Evolutionary conservation across 192 early-diverging fungal species (phyloP).

Genomic region (Backusella liffmaniae): DNA sequence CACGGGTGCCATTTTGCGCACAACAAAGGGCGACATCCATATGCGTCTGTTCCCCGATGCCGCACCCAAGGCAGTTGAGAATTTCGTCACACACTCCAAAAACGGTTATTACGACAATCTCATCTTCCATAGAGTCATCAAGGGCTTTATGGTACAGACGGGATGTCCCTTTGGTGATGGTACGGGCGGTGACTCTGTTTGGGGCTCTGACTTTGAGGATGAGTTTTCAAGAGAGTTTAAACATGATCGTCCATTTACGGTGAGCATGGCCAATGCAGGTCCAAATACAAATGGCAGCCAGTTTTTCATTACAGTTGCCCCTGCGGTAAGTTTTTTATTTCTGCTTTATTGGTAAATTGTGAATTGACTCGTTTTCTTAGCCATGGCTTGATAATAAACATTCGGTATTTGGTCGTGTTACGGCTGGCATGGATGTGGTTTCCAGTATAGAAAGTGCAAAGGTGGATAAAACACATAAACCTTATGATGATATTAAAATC

Average conservation of each 20-base stretch:
- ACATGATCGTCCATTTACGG: conserved; percentile 88
- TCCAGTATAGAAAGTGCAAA: conserved; percentile 81
- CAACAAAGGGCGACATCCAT: conserved; percentile 90
- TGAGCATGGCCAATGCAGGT: conserved; percentile 95
- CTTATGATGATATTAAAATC: conserved; percentile 79
- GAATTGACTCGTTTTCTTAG: conserved; percentile 36
- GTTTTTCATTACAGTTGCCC: conserved; percentile 94
- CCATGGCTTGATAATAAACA: conserved; percentile 98
- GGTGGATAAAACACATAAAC: conserved; percentile 87
- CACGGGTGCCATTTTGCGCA: conserved; percentile 78
- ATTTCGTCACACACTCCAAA: conserved; percentile 85
- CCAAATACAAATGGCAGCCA: conserved; percentile 90
- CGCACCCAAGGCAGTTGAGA: conserved; percentile 93
- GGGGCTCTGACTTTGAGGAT: conserved; percentile 93
- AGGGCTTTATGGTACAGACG: conserved; percentile 97
- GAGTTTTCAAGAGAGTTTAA: conserved; percentile 79
- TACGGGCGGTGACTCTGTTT: conserved; percentile 91
- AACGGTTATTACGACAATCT: conserved; percentile 89
- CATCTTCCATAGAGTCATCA: conserved; percentile 97
- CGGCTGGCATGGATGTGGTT: conserved; percentile 90
- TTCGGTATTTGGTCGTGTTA: conserved; percentile 90
- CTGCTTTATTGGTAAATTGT: too few species aligned
- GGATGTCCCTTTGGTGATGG: conserved; percentile 89
- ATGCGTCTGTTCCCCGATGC: conserved; percentile 86
- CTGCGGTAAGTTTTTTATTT: conserved; percentile 63